These are phyloP conservation scores for Persicaria maculosa DNA, from an alignment of 148 eudicot species.

Conservation along the genomic window DNA sequence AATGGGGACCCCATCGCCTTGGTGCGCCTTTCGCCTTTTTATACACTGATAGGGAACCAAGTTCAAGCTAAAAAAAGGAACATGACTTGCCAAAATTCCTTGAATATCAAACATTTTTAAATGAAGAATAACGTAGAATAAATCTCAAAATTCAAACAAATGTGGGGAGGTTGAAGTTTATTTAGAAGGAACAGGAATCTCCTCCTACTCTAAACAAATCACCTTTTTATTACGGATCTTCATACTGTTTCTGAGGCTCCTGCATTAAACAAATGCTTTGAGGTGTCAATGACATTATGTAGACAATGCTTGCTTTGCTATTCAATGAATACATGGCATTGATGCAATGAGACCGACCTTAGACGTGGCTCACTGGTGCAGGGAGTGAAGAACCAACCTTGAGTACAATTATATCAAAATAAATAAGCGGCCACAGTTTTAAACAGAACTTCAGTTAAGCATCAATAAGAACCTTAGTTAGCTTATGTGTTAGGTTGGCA, in stretches of 20 bases:
- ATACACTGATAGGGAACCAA: no score
- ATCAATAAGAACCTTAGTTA: neutral
- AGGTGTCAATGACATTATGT: neutral
- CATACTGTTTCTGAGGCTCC: conserved; percentile 59
- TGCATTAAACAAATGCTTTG: conserved; percentile 20
- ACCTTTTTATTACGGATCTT: conserved; percentile 46
- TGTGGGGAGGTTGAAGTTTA: conserved; percentile 12
- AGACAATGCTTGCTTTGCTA: neutral
- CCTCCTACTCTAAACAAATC: conserved; percentile 55
- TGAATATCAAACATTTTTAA: neutral
- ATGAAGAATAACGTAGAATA: neutral
- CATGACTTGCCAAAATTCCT: no score
- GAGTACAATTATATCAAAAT: conserved; percentile 80
- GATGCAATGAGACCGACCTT: conserved; percentile 36
- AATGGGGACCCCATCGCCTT: no score
- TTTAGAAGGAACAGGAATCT: conserved; percentile 52
- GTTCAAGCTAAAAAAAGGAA: no score
- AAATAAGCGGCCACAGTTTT: conserved; percentile 55
- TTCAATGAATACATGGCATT: neutral
- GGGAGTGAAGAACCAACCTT: conserved; percentile 92
- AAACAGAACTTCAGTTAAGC: neutral
- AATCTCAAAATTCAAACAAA: neutral
- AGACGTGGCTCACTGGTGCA: conserved; percentile 72
- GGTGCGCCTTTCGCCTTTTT: no score
- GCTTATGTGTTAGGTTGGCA: no score